Base-by-base conservation (phyloP, 148 eudicot species). In the Fagopyrum esculentum region DNA sequence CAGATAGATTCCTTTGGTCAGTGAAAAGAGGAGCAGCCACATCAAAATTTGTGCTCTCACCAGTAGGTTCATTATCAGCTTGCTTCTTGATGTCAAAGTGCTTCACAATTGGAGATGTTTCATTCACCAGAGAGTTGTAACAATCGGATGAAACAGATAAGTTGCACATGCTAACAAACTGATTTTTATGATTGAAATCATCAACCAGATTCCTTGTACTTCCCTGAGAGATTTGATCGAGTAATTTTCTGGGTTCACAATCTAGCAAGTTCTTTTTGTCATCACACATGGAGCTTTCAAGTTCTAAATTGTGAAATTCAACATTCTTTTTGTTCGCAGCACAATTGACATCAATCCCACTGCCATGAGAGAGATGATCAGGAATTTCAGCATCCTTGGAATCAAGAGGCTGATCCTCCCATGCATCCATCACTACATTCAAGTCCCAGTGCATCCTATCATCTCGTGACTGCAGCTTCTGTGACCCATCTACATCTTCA, bases 391-490 rank as follows among this genome's bases (percentile, higher is more conserved):
- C 76, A 51, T 12, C 45, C 26, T 74, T 35, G 80, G 73, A 79
- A 71, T 86, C 87, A 64, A 16, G 45, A 35, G 96, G 92, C 44
- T 84, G 78, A 63, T 82, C 40, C 40, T 35, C 97, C 98, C 98
- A 93, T 5, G 84, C 91, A 73, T 93, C 97, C 93, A 91, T 85
- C 71, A 80, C 84, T 29, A 88, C 87, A 77, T 93, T 93, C 54
- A 93, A 82, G 78, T 93, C 98, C 98, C 98, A 93, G 63, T 86
- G 89, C 40, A 82, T 73, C 82, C 92, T 80, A 8, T 72, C 80
- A 73, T 82, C 89, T 76, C 83, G 84, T 46, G 73, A 74, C 52
- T 83, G 63, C 49, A 47, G 59, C 10, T 77, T 69, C 16, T 76
- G 77, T 19, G n/a, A 73, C 40, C 70, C 80, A 46, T 35, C 40